Percentiles rank a stretch among this genome's conserved stretches.
Evolutionary conservation across 2,329 filamentous ascomycete species (phyloP).

Genomic region (Phyllosticta capitalensis): DNA sequence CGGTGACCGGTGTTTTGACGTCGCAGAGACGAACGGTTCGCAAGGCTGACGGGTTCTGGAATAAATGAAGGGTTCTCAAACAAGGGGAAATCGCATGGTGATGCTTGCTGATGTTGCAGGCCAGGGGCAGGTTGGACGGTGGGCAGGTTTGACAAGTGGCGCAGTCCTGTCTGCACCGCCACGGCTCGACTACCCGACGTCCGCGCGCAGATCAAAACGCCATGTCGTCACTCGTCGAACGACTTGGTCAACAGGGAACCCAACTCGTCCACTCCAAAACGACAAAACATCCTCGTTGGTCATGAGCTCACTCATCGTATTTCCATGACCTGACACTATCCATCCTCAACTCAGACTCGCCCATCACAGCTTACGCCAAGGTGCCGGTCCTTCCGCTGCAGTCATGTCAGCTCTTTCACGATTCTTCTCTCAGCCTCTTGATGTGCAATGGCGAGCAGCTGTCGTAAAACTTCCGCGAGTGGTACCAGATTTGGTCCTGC

Average conservation of each 20-base stretch:
- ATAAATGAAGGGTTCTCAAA: not conserved
- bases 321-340: not conserved
- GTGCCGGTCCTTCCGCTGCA: not conserved
- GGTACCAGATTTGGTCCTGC: conserved; percentile 27
- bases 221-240: not conserved
- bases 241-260: not conserved
- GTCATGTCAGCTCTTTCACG: conserved; percentile 5
- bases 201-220: too few relatives aligned
- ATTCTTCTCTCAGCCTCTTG: conserved; percentile 28
- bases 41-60: not conserved
- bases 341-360: not conserved
- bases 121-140: not conserved
- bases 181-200: too few relatives aligned
- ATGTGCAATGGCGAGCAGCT: conserved; percentile 29
- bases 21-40: not conserved
- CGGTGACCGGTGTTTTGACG: not conserved
- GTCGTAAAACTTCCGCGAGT: conserved; percentile 29
- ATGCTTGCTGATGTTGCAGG: not conserved
- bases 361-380: not conserved
- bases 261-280: not conserved
- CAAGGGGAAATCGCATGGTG: not conserved
- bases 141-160: not conserved
- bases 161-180: too few relatives aligned
- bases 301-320: not conserved
- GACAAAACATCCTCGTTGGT: not conserved